Conservation (phyloP, 2,329 filamentous ascomycete species). For the Calonectria pauciramosa region DNA sequence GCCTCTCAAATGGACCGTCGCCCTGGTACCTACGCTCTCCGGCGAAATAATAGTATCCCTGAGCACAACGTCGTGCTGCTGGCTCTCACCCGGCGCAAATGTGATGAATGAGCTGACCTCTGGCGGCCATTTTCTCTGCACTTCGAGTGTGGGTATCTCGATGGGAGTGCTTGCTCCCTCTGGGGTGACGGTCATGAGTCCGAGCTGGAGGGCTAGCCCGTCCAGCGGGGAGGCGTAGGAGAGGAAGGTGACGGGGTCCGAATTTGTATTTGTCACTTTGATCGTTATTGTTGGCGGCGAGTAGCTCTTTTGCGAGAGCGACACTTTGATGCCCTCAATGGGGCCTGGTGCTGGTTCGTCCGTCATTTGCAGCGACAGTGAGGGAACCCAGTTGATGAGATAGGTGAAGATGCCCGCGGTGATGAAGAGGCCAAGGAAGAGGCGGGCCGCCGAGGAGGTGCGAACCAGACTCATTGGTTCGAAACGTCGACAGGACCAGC, state of each 20-base stretch:
- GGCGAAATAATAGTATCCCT: constrained; percentile 52
- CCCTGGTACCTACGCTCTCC: constrained; percentile 49
- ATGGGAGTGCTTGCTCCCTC: constrained; percentile 50
- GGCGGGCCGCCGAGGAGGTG: constrained; percentile 33
- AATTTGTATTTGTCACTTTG: constrained; percentile 56
- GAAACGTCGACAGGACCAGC: not conserved
- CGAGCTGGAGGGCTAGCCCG: constrained; percentile 55
- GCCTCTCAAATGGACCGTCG: constrained; percentile 53
- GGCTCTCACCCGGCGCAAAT: constrained; percentile 54
- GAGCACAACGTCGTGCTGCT: constrained; percentile 53
- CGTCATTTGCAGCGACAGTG: constrained; percentile 29
- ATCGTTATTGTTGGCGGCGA: constrained; percentile 54
- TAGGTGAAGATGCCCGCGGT: constrained; percentile 39
- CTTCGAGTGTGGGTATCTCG: constrained; percentile 53
- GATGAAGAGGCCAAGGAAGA: constrained; percentile 39
- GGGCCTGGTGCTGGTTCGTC: constrained; percentile 19
- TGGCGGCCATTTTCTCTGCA: constrained; percentile 59
- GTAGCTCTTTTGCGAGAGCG: constrained; percentile 49
- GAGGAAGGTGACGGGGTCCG: constrained; percentile 56
- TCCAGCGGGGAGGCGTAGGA: constrained; percentile 63
- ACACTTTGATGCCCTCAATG: constrained; percentile 49
- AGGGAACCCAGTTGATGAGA: constrained; percentile 31
- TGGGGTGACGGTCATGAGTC: constrained; percentile 56
- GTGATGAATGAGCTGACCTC: constrained; percentile 54
- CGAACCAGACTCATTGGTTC: constrained; percentile 35